These are phyloP conservation scores for Salix exigua DNA, from an alignment of 345 rosid species.

Conservation along the genomic window DNA sequence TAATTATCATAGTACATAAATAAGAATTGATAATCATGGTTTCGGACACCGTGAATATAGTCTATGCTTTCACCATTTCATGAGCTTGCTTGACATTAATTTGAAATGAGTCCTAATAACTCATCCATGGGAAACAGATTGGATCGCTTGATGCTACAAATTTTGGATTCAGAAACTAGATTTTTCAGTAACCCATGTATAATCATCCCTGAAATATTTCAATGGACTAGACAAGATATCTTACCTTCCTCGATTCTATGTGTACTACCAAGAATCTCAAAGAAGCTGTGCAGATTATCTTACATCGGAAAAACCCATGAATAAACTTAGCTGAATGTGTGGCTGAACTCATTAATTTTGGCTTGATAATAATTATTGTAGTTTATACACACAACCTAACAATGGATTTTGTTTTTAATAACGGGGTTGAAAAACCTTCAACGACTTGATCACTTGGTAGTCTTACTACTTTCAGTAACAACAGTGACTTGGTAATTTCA, in stretches of 20 bases:
- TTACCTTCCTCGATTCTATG: background rate
- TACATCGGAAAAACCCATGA: background rate
- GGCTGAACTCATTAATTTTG: background rate
- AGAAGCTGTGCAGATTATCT: background rate
- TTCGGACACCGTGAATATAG: background rate
- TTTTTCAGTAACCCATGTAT: background rate
- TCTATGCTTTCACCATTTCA: background rate
- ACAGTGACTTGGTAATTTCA: no score
- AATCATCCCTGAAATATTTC: background rate
- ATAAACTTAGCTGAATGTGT: background rate
- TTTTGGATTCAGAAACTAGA: background rate
- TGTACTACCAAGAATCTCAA: background rate
- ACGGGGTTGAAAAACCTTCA: no score
- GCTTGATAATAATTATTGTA: no score
- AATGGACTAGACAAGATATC: background rate
- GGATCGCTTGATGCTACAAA: background rate
- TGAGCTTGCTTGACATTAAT: background rate
- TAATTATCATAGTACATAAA: background rate
- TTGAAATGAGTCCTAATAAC: background rate
- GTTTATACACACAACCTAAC: no score
- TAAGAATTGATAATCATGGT: background rate
- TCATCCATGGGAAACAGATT: background rate
- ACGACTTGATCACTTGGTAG: no score
- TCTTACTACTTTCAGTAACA: no score
- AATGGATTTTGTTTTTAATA: no score